A percentile compares a stretch with the other conserved stretches of the same genome.
phyloP scores from a whole-genome alignment of 371 early-diverging fungal species.

The Cokeromyces recurvatus region DNA sequence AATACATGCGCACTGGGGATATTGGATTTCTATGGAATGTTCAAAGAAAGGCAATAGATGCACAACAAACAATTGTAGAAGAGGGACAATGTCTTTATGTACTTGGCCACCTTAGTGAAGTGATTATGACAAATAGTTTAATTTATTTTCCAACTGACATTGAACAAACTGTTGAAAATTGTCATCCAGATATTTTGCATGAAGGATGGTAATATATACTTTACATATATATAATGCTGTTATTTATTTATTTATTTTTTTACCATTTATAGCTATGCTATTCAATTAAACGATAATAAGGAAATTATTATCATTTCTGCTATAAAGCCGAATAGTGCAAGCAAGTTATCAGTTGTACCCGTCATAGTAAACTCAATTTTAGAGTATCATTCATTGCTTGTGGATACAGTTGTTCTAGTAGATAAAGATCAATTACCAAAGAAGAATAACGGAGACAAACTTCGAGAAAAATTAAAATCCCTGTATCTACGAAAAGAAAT shows the following conservation, averaged over 20 bases:
- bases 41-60: slow-evolving; percentile 14
- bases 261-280: slow-evolving; percentile 26
- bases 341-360: slow-evolving; percentile 38
- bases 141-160: slow-evolving; percentile 70
- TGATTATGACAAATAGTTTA: slow-evolving; percentile 60
- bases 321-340: slow-evolving; percentile 28
- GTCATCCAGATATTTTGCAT: slow-evolving; percentile 41
- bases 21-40: slow-evolving; percentile 73
- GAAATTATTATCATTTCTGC: slow-evolving; percentile 45
- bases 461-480: slow-evolving; percentile 37
- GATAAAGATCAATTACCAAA: slow-evolving; percentile 54
- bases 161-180: slow-evolving; percentile 64
- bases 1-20: slow-evolving; percentile 77
- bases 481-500: slow-evolving; percentile 22
- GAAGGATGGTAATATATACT: slow-evolving; percentile 52
- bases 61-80: slow-evolving; percentile 36
- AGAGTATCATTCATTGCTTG: slow-evolving; percentile 64
- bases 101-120: slow-evolving; percentile 63
- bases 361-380: slow-evolving; percentile 61
- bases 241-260: neutral
- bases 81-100: slow-evolving; percentile 71
- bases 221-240: too few species aligned
- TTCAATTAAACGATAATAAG: slow-evolving; percentile 34
- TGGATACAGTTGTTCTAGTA: slow-evolving; percentile 66
- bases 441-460: slow-evolving; percentile 48